Base-by-base conservation (phyloP, 306 rosid species). In the Casuarina cunninghamiana region DNA sequence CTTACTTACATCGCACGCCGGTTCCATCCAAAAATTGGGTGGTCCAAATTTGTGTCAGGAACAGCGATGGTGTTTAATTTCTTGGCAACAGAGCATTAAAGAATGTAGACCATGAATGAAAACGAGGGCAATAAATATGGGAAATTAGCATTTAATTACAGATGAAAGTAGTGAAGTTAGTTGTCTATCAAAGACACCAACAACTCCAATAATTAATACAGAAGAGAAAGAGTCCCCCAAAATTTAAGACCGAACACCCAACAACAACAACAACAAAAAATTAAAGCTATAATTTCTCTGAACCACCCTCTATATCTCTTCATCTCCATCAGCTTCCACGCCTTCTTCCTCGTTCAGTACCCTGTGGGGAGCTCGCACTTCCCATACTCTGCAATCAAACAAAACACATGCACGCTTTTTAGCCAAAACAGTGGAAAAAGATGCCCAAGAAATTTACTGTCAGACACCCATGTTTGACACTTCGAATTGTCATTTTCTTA, bases 311-410 rank as follows among this genome's bases (percentile, higher is more conserved):
- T 46, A 53, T 1, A 5, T 6, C 19, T 55, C 11, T 46, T 16
- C 41, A 65, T 79, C 76, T 58, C 62, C 10, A 78, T 76, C 78
- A 81, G 35, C 76, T 26, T 26, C 79, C 35, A 4, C 62, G 38
- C 77, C 38, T 49, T 38, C 48, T 55, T 49, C 26, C n/a, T 53
- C n/a, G 83, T 77, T 85, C 84, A 77, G 38, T 78, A 87, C 54
- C 93, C 94, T 26, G 96, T 87, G 1, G 97, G 91, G 38, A 85
- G 83, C 54, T 93, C 98, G 77, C 99, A 96, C 17, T 6, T 87
- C 19, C 99, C 99, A 77, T 66, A 96, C 87, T 62, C 99, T 96
- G 94, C 89, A 60, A 10, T 38, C 58, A 10, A 42, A 72, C 45
- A 26, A 45, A 2, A 10, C 46, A 8, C 26, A 1, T 3, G 4